Percentiles rank a stretch among this genome's conserved stretches.
These are phyloP conservation scores for Saprolegnia parasitica DNA, from an alignment of 352 stramenopile species.

Conservation along the genomic window DNA sequence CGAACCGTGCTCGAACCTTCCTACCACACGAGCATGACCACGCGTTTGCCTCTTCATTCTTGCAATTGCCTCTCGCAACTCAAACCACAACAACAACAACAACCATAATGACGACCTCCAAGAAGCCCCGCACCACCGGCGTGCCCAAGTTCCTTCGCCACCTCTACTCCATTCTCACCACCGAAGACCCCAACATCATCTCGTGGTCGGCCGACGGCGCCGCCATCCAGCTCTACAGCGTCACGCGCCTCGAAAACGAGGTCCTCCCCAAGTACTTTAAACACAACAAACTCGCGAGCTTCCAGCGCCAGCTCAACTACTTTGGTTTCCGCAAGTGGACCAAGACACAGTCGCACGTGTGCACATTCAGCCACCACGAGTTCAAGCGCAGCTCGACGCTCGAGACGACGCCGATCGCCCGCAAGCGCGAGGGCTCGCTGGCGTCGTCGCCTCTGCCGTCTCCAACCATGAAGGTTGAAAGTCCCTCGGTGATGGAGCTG, in stretches of 20 bases:
- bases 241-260: conserved; percentile 50
- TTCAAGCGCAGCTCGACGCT: conserved; percentile 30
- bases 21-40: no score
- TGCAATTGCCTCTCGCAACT: no score
- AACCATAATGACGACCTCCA: no score
- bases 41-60: no score
- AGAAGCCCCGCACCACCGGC: no score
- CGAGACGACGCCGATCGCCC: no score
- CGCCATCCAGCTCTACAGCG: conserved; percentile 66
- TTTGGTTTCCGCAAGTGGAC: conserved; percentile 87
- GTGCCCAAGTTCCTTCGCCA: conserved; percentile 73
- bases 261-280: conserved; percentile 93
- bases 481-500: no score
- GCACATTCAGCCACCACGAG: conserved; percentile 70
- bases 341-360: conserved; percentile 37
- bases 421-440: no score
- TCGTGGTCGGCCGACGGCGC: conserved; percentile 60
- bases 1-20: no score
- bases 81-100: no score
- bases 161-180: conserved; percentile 68
- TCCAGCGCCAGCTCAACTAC: conserved; percentile 91
- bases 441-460: no score
- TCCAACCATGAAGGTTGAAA: no score
- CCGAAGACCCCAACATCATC: conserved; percentile 63
- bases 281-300: conserved; percentile 89